phyloP scores from a whole-genome alignment of 805 yeast genomes.

The Wickerhamomyces rabaulensis region DNA sequence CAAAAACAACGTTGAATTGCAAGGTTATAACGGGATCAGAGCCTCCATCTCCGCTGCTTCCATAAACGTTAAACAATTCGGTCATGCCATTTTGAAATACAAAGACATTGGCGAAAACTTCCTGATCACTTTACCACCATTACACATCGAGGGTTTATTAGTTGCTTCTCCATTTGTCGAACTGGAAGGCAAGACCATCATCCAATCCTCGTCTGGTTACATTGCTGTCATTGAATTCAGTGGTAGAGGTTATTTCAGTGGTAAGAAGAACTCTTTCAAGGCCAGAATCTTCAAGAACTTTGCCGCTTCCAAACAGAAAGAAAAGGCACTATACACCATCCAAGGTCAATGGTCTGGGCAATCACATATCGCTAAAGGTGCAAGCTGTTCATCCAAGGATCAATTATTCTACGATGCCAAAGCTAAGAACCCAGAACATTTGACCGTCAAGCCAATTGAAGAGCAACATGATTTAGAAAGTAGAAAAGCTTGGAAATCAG shows the following conservation, averaged over 20 bases:
- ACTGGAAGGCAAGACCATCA: constrained; percentile 81
- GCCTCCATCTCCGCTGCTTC: constrained; percentile 78
- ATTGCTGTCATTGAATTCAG: constrained; percentile 68
- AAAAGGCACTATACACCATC: constrained; percentile 71
- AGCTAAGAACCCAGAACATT: constrained; percentile 43
- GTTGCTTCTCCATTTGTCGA: constrained; percentile 93
- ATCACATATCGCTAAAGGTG: constrained; percentile 59
- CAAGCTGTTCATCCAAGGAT: constrained; percentile 38
- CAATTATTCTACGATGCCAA: constrained; percentile 62
- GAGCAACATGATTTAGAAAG: constrained; percentile 78
- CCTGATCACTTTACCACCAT: constrained; percentile 84
- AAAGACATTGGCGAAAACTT: constrained; percentile 61
- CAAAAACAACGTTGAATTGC: constrained; percentile 58
- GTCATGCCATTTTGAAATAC: constrained; percentile 76
- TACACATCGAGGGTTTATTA: constrained; percentile 90
- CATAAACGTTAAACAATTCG: constrained; percentile 83
- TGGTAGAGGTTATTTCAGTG: constrained; percentile 93
- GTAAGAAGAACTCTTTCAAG: constrained; percentile 90
- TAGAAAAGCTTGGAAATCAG: constrained; percentile 85
- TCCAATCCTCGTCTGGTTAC: constrained; percentile 79
- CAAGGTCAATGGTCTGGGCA: constrained; percentile 90
- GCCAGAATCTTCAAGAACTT: constrained; percentile 66
- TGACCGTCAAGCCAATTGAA: constrained; percentile 74
- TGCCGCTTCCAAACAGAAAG: constrained; percentile 44
- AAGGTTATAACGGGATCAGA: constrained; percentile 88